Evolutionary conservation across 2,329 filamentous ascomycete genomes (phyloP).

Genomic region (Fusarium sambucinum): DNA sequence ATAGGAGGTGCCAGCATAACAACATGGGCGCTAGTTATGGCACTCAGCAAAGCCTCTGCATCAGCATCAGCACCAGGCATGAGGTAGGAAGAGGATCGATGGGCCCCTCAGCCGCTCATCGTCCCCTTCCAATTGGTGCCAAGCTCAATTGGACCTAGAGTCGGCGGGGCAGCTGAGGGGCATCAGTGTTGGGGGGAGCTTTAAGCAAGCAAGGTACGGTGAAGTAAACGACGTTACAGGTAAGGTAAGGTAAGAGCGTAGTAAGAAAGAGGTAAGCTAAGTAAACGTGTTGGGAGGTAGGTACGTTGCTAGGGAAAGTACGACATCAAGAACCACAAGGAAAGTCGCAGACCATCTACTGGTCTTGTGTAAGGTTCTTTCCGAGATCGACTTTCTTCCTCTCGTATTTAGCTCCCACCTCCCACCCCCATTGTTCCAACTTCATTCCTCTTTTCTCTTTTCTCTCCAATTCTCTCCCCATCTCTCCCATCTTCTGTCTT

Average conservation of each 20-base stretch:
- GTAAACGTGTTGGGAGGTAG: conserved; percentile 12
- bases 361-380: conserved; percentile 13
- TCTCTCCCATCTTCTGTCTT: conserved; percentile 12
- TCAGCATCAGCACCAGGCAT: conserved; percentile 41
- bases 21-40: conserved; percentile 42
- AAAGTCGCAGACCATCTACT: conserved; percentile 3
- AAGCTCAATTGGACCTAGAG: conserved; percentile 35
- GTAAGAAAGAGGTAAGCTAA: conserved; percentile 26
- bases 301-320: conserved; percentile 21
- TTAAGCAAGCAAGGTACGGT: conserved; percentile 39
- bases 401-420: conserved; percentile 41
- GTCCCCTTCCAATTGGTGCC: conserved; percentile 30
- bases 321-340: conserved; percentile 32
- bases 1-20: conserved; percentile 41
- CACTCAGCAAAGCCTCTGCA: conserved; percentile 17
- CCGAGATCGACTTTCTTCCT: conserved; percentile 33
- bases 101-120: conserved; percentile 21
- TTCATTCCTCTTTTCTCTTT: conserved; percentile 29
- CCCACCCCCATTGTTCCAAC: conserved; percentile 29
- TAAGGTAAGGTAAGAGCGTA: conserved; percentile 21
- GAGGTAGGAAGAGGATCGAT: conserved; percentile 35
- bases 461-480: conserved; percentile 17
- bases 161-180: conserved; percentile 49
- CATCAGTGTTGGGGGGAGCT: conserved; percentile 43
- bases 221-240: conserved; percentile 32